Evolutionary conservation across 2,329 filamentous ascomycete genomes (phyloP), one percentile per base, ranked within the genome.

Genomic region (Colletotrichum magnum): DNA sequence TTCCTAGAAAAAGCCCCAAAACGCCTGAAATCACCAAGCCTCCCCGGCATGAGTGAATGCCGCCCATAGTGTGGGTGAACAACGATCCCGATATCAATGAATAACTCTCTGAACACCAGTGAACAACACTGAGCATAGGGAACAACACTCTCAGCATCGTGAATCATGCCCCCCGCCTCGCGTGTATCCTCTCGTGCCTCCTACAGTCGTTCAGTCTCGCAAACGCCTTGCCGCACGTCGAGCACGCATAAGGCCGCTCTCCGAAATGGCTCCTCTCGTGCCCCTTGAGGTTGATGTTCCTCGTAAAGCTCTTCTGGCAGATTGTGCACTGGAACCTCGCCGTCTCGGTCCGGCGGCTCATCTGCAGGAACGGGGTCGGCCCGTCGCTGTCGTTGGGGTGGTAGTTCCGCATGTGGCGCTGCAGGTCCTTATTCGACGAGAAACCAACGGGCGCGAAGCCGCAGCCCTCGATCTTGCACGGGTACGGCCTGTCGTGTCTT

Each of bases 401-500:
- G 51, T 74, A 77, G 26, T 61, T 71, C 6, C 71, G 67, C 12
- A 78, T 67, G 66, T 81, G 79, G 13, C 65, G 79, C 13, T 80
- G 77, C 13, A 76, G 75, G 54, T 85, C 81, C 43, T 78, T 79
- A n/a, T 79, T 80, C 5, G 78, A 75, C 2, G 75, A 72, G 72
- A 84, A 85, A 1, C 84, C 84, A 52, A 80, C 73, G 6, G 78
- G 75, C 4, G 72, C 75, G 5, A 77, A 68, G 3, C 74, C 70
- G 60, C 83, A 85, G 2, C 75, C 74, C 2, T 64, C 39, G 0
- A 80, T 69, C 0, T 74, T 73, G 58, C 83, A 85, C 12, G 74
- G 75, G 64, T 77, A 84, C 0, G 83, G 82, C 3, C 82, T 75
- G 21, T 80, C 77, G 64, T 86, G 84, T 4, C 79, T 75, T 52